phyloP scores from a whole-genome alignment of 2,329 filamentous ascomycete species.

The Arthrobotrys pseudoclavata region DNA sequence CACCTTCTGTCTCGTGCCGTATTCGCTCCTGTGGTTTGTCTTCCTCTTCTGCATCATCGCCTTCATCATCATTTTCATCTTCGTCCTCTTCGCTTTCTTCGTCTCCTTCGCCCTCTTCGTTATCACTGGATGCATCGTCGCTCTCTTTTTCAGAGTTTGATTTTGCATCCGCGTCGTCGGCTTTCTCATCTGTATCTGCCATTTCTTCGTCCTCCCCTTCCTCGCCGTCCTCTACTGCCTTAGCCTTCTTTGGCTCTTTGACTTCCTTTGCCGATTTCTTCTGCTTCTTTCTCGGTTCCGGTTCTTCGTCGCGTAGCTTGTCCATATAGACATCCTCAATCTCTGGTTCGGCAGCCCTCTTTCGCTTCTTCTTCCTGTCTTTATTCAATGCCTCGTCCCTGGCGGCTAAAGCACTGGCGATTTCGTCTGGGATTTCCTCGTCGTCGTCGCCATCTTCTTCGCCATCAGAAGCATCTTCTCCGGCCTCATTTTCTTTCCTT shows the following conservation, averaged over 20 bases:
- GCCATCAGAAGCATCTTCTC: not conserved
- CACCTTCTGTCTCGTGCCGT: conserved; percentile 69
- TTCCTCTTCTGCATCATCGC: conserved; percentile 62
- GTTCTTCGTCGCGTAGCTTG: conserved; percentile 71
- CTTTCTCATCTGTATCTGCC: conserved; percentile 65
- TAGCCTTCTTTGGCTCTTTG: conserved; percentile 61
- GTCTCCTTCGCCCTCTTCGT: conserved; percentile 62
- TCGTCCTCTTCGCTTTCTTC: not conserved
- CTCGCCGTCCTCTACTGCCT: conserved; percentile 70
- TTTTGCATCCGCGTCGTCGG: conserved; percentile 62
- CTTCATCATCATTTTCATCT: conserved; percentile 63
- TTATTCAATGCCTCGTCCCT: conserved; percentile 58
- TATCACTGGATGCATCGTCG: conserved; percentile 65
- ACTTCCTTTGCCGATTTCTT: conserved; percentile 64
- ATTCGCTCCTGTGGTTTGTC: conserved; percentile 63
- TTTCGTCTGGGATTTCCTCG: conserved; percentile 47
- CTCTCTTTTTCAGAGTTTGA: conserved; percentile 73
- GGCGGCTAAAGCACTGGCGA: conserved; percentile 45
- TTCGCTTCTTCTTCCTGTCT: conserved; percentile 62
- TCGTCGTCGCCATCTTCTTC: conserved; percentile 33
- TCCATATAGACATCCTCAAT: conserved; percentile 52
- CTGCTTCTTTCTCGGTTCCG: conserved; percentile 65
- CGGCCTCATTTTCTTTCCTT: not conserved
- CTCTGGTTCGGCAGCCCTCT: conserved; percentile 49
- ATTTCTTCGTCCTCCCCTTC: conserved; percentile 68